Base-by-base conservation (phyloP, 169 alveolate species). In the Cryptosporidium parvum region DNA sequence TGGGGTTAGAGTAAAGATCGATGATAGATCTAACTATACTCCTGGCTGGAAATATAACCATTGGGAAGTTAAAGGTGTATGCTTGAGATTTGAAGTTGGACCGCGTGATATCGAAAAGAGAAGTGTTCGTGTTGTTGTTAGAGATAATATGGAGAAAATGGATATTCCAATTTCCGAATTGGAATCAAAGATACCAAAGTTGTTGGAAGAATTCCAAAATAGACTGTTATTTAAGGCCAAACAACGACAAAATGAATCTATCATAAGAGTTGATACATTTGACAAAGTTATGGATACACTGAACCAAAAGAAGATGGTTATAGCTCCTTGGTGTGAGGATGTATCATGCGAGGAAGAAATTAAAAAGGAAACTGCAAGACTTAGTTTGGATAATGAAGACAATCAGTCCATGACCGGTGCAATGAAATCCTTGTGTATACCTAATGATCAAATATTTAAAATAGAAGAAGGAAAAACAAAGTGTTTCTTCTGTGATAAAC, bases 1-100 rank as follows among this genome's bases (percentile, higher is more conserved):
- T 8, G 94, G 93, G 37, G 70, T 92, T 59, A 86, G 94, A n/a
- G 93, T 62, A 21, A 62, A 75, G 70, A 69, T 92, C 2, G 94
- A 92, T 93, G 99, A 96, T 85, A 95, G 99, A 92, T 96, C 93
- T n/a, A 95, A 96, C 86, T 97, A 98, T 92, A 96, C 98, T 9
- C 99, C 99, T 45, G 99, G 99, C 26, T 99, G 98, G 98, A 99
- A 99, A 94, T 99, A 92, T 94, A 98, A 98, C 93, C 98, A 98
- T 93, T 98, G 99, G 99, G 99, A 99, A 93, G 95, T 97, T 75
- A 97, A 98, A 92, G 99, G 99, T 45, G 99, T 99, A 69, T 99
- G 99, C 42, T 91, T 98, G 65, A 95, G 99, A 86, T 85, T 98
- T 29, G 99, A 99, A 94, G 85, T 98, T 29, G 99, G 99, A 23